phyloP scores from a whole-genome alignment of 192 early-diverging fungal species.

The Paraglomus occultum region DNA sequence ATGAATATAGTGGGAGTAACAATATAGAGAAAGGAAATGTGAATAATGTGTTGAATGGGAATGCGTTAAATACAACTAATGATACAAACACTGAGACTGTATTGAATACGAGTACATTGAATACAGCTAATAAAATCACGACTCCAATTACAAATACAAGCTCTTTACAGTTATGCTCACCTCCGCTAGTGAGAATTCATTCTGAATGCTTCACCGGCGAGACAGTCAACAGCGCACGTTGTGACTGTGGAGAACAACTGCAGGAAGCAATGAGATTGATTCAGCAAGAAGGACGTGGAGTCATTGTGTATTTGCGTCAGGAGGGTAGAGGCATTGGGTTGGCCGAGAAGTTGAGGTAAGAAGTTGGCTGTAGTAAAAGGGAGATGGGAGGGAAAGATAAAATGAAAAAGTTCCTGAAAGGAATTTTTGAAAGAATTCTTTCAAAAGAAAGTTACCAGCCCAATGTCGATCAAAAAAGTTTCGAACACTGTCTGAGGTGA shows the following conservation, averaged over 20 bases:
- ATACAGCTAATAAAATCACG: too few relatives aligned
- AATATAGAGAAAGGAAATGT: too few relatives aligned
- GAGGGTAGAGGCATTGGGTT: constrained; percentile 96
- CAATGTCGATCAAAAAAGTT: too few relatives aligned
- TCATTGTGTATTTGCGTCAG: constrained; percentile 93
- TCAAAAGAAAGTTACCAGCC: too few relatives aligned
- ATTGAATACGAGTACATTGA: too few relatives aligned
- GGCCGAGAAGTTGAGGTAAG: constrained; percentile 84
- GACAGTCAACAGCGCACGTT: constrained; percentile 84
- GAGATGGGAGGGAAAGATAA: background rate
- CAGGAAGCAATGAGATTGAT: constrained; percentile 90
- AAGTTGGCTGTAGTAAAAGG: too few relatives aligned
- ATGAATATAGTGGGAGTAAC: background rate
- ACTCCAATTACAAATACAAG: background rate
- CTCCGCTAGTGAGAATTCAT: constrained; percentile 88
- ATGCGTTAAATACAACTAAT: background rate
- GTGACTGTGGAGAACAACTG: constrained; percentile 95
- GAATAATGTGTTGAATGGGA: too few relatives aligned
- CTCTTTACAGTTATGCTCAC: constrained; percentile 19
- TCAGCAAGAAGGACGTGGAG: constrained; percentile 79
- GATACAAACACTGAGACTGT: background rate
- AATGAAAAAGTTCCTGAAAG: too few relatives aligned
- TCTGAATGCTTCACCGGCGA: constrained; percentile 98
- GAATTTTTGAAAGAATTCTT: too few relatives aligned
- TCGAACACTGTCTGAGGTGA: too few relatives aligned